These are phyloP conservation scores for Rhizopogon vesiculosus DNA, from an alignment of 768 basidiomycete genomes.

Conservation along the genomic window DNA sequence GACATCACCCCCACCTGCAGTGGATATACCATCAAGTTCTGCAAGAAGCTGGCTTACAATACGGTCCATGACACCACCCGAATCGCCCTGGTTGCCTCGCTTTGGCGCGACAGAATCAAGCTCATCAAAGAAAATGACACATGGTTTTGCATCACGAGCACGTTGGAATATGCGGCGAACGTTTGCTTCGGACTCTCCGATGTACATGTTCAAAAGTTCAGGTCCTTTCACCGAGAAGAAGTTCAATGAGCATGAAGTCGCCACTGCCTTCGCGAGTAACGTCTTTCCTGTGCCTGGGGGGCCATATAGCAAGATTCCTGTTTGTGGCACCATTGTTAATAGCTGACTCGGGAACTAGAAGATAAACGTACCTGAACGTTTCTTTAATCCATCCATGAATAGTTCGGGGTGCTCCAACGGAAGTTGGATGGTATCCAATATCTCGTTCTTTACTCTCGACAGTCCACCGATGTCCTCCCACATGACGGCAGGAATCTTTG, in stretches of 20 bases:
- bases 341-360: neutral
- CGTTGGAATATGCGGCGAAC: conserved; percentile 89
- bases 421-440: conserved; percentile 92
- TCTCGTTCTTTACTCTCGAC: conserved; percentile 81
- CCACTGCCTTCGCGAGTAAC: conserved; percentile 91
- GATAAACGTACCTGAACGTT: conserved; percentile 70
- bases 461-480: conserved; percentile 99
- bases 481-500: conserved; percentile 89
- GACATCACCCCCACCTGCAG: conserved; percentile 62
- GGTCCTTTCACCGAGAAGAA: conserved; percentile 98
- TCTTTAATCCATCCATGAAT: conserved; percentile 89
- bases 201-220: conserved; percentile 96
- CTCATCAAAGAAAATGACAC: conserved; percentile 97
- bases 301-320: conserved; percentile 88
- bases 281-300: conserved; percentile 98
- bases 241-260: conserved; percentile 90
- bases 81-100: conserved; percentile 92
- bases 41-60: conserved; percentile 94
- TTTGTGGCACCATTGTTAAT: conserved; percentile 1
- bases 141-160: conserved; percentile 88
- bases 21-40: conserved; percentile 87
- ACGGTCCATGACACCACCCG: conserved; percentile 96
- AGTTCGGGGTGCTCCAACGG: conserved; percentile 88
- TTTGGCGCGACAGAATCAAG: conserved; percentile 93
- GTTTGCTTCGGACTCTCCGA: conserved; percentile 97